Evolutionary conservation across 140 eudicot species (phyloP).

Genomic region (Cichorium intybus): DNA sequence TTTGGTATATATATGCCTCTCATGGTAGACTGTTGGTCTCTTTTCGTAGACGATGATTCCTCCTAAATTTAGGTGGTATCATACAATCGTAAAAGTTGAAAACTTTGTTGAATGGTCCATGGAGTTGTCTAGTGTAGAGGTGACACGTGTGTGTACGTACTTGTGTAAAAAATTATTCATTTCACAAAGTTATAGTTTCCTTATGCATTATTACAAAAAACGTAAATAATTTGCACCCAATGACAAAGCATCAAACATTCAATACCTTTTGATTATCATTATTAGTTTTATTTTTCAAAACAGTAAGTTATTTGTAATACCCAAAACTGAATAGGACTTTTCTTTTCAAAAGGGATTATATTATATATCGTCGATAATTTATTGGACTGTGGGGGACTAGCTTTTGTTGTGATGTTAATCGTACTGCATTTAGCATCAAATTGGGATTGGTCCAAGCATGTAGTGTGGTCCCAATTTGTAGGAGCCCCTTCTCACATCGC

Average conservation of each 20-base stretch:
- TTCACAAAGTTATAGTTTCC: too few species aligned
- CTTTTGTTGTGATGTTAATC: conserved; percentile 36
- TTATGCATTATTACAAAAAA: too few species aligned
- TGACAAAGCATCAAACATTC: neutral
- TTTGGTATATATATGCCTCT: conserved; percentile 3
- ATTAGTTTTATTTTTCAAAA: too few species aligned
- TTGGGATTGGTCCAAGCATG: conserved; percentile 31
- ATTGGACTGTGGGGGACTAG: conserved; percentile 49
- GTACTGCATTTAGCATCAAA: conserved; percentile 37
- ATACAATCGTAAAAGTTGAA: conserved; percentile 31
- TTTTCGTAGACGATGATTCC: conserved; percentile 29
- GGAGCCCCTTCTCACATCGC: conserved; percentile 14
- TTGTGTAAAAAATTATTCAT: conserved; percentile 15
- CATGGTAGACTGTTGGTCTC: conserved; percentile 35
- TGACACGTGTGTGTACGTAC: conserved; percentile 38
- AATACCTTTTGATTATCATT: neutral
- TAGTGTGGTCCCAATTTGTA: conserved; percentile 47
- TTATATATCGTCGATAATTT: conserved; percentile 35
- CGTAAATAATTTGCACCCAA: neutral
- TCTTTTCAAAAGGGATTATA: conserved; percentile 8
- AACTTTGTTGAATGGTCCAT: conserved; percentile 24
- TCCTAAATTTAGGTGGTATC: conserved; percentile 22
- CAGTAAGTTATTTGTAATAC: neutral
- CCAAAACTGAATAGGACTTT: neutral
- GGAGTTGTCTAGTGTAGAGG: conserved; percentile 17